A percentile compares a stretch with the other conserved stretches of the same genome.
phyloP scores from a whole-genome alignment of 495 filamentous ascomycete species.

The Tuber indicum region DNA sequence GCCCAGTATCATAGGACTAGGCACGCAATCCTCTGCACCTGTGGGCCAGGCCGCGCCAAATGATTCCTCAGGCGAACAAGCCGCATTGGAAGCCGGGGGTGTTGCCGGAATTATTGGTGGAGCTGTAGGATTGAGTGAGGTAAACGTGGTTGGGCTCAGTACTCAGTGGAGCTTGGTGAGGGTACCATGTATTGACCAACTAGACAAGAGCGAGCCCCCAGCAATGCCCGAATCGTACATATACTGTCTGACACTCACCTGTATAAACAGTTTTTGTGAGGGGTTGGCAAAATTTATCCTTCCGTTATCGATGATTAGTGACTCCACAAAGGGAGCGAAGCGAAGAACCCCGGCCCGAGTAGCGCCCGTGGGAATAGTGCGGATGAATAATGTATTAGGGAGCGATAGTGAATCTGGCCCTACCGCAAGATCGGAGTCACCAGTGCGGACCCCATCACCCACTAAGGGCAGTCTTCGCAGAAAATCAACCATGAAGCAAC shows the following conservation, averaged over 20 bases:
- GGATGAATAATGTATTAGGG: constrained; percentile 26
- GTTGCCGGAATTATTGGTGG: constrained; percentile 80
- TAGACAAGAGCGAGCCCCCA: constrained; percentile 86
- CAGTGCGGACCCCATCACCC: constrained; percentile 41
- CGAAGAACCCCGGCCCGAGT: constrained; percentile 12
- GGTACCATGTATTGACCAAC: constrained; percentile 83
- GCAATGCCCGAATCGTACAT: constrained; percentile 83
- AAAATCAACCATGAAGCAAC: constrained; percentile 51
- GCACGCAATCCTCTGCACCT: constrained; percentile 76
- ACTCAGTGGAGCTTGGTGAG: constrained; percentile 81
- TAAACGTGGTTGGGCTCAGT: constrained; percentile 68
- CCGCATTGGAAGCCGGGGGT: constrained; percentile 77
- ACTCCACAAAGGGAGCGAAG: constrained; percentile 44
- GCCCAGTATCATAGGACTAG: constrained; percentile 75
- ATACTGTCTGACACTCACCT: constrained; percentile 80
- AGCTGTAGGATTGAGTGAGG: constrained; percentile 58
- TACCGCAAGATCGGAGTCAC: constrained; percentile 45
- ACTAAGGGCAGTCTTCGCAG: constrained; percentile 46
- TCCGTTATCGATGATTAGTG: constrained; percentile 71
- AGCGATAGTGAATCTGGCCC: constrained; percentile 41
- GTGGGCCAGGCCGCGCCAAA: constrained; percentile 44
- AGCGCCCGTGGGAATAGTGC: constrained; percentile 11
- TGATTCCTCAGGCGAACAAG: constrained; percentile 63
- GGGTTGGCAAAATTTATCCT: constrained; percentile 87
- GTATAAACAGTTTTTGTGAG: constrained; percentile 81